Conservation (phyloP, 139 green algal genomes). For the Tetradesmus lagerheimii region DNA sequence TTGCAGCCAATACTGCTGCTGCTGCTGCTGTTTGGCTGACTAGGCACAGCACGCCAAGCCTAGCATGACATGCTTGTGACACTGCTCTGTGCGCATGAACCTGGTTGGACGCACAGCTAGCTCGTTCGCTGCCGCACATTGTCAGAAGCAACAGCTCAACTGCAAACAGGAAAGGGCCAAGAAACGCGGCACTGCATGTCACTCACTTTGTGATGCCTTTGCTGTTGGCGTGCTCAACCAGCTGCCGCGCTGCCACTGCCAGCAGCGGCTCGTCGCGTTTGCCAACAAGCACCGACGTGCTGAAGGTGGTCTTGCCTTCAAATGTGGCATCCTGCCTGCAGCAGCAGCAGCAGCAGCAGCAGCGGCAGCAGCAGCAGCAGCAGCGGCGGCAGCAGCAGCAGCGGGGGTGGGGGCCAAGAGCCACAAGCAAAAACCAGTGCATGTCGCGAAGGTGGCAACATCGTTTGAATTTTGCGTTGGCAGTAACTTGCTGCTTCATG, state of each 20-base stretch:
- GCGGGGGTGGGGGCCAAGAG: not conserved
- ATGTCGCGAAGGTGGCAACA: not conserved
- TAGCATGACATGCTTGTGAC: no score
- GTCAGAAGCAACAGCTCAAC: not conserved
- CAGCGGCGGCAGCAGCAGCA: constrained; percentile 3
- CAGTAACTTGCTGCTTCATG: no score
- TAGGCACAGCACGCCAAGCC: not conserved
- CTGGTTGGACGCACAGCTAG: no score
- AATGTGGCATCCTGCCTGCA: constrained; percentile 55
- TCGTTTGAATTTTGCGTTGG: no score
- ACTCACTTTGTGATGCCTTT: constrained; percentile 15
- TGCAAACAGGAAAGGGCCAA: not conserved
- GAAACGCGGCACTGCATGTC: no score
- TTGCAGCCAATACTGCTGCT: not conserved
- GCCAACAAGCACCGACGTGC: constrained; percentile 55
- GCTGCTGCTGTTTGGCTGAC: not conserved
- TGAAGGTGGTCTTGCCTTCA: constrained; percentile 62
- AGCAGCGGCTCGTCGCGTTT: constrained; percentile 60
- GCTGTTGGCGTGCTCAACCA: constrained; percentile 54
- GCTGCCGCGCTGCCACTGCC: constrained; percentile 54
- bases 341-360: not conserved
- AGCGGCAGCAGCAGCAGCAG: not conserved
- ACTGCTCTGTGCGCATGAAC: no score
- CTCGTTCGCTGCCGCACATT: not conserved
- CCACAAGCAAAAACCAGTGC: not conserved